These are phyloP conservation scores for Hydnum rufescens DNA, from an alignment of 768 basidiomycete species.

Conservation along the genomic window DNA sequence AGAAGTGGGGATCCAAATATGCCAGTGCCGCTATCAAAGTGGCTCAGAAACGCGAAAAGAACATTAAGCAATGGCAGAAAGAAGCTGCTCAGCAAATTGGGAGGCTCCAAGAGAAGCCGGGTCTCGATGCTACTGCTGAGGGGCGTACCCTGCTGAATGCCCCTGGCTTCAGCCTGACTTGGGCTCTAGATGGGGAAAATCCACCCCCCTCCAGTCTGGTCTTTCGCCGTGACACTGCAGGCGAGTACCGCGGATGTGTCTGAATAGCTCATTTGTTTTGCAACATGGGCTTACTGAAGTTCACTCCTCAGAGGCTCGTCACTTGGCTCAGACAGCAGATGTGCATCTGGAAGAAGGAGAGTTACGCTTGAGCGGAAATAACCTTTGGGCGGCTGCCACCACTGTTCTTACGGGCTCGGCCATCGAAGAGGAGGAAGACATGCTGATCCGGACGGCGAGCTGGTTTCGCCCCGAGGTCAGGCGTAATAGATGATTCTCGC, in stretches of 20 bases:
- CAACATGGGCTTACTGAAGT: neutral
- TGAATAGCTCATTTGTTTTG: neutral
- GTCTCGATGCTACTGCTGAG: neutral
- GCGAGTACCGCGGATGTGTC: neutral
- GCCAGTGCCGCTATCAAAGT: conserved; percentile 32
- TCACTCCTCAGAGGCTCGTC: conserved; percentile 36
- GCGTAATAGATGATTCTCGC: no score
- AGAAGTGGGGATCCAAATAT: conserved; percentile 48
- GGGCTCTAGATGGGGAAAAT: conserved; percentile 64
- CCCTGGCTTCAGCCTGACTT: conserved; percentile 56
- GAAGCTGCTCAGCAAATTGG: conserved; percentile 38
- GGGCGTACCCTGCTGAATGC: conserved; percentile 6
- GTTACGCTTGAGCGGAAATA: conserved; percentile 40
- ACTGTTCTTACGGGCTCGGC: no score
- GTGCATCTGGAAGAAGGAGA: conserved; percentile 33
- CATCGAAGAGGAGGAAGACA: no score
- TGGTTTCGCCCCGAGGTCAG: no score
- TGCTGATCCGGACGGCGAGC: no score
- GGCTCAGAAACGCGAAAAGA: conserved; percentile 42
- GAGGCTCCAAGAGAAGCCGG: conserved; percentile 21
- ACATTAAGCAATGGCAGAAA: conserved; percentile 41
- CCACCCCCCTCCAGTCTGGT: conserved; percentile 88
- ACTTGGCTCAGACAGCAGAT: conserved; percentile 55
- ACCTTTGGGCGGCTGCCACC: conserved; percentile 51
- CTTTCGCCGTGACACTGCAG: conserved; percentile 63